Conservation (phyloP, 305 asterid species). For the Fraxinus ornus region DNA sequence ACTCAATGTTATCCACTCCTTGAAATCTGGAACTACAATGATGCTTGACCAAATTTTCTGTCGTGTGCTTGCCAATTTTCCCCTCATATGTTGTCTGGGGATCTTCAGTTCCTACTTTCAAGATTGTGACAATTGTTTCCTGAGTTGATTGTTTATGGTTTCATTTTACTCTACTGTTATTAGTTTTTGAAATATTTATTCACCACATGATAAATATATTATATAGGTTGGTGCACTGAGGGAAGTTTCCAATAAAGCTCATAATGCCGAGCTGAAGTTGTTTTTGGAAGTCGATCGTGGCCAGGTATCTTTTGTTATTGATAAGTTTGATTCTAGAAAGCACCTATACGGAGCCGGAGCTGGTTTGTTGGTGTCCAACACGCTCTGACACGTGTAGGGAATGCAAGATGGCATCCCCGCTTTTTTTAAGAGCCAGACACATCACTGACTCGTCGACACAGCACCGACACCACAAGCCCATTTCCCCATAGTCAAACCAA, state of each 20-base stretch:
- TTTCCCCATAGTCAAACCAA: neutral
- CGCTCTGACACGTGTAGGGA: neutral
- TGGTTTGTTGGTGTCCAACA: too few species aligned
- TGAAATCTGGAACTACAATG: neutral
- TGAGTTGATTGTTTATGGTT: neutral
- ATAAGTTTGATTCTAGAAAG: neutral
- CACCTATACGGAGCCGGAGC: neutral
- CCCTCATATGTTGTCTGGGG: neutral
- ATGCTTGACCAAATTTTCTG: neutral
- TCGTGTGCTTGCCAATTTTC: neutral
- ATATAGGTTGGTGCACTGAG: constrained; percentile 86
- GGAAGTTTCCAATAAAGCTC: constrained; percentile 74
- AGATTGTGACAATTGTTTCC: neutral
- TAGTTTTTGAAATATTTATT: neutral
- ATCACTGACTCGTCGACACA: neutral
- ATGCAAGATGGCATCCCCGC: neutral
- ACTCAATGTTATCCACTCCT: neutral
- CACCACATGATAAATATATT: constrained; percentile 15
- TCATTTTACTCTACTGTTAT: neutral
- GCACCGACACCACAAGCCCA: neutral
- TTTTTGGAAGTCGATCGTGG: constrained; percentile 80
- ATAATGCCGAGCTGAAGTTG: constrained; percentile 82
- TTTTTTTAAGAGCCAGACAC: neutral
- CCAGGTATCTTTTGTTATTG: constrained; percentile 42
- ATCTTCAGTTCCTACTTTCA: neutral